Base-by-base conservation (phyloP, 305 asterid genomes). In the Solanum aculeatissimum region DNA sequence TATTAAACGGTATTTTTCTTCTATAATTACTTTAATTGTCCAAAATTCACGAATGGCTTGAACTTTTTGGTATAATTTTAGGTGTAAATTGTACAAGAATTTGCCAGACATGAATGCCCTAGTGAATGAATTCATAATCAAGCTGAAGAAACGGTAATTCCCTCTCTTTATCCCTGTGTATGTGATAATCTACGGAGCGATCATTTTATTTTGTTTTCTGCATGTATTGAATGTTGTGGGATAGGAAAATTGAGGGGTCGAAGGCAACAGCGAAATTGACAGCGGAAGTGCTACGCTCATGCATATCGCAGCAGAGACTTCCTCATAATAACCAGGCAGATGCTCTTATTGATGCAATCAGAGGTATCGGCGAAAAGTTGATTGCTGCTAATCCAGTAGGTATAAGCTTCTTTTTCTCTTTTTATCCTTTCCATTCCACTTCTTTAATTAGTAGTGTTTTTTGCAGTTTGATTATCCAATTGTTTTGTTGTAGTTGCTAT, bases 211-310 rank as follows among this genome's bases (percentile, higher is more conserved):
- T 58, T 23, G 32, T n/a, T n/a, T n/a, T n/a, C 1, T 32, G 74
- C 9, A 35, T 72, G 79, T 14, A 53, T 81, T 55, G 60, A 7
- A 77, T 43, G 82, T 68, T 35, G 15, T 9, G 47, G 75, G 14
- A 89, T 89, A 97, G 99, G 87, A 92, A 97, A 92, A 88, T 97
- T 83, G 99, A 97, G 89, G 99, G 99, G 58, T 97, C 99, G 69
- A 97, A 97, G 90, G 90, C 97, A 18, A 93, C 98, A 84, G 96
- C 98, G 80, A 97, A 95, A 92, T 85, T 94, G 63, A 92, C 98
- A 47, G 98, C 93, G 84, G 99, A 97, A 75, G 87, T 97, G 90
- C 92, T 97, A 9, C 97, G 98, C 75, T 90, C 99, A 25, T 94
- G 95, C 88, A 97, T 97, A 81, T 97, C 99, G 60, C 98, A 95